phyloP scores from a whole-genome alignment of 2,329 filamentous ascomycete genomes.

The Talaromyces sp. region DNA sequence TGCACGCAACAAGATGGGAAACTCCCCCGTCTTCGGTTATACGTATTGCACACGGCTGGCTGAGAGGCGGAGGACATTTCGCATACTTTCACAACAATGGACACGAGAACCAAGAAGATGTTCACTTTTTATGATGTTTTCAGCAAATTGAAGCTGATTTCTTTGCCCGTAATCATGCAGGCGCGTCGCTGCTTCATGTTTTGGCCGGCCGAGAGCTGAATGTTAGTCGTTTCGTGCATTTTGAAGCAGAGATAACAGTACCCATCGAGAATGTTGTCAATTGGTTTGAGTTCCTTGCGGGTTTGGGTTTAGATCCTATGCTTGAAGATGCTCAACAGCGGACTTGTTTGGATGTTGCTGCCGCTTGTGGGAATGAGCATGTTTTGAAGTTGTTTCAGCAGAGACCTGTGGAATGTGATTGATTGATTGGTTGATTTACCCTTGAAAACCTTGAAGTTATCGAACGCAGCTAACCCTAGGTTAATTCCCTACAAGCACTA shows the following conservation, averaged over 20 bases:
- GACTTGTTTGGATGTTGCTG: slow-evolving; percentile 23
- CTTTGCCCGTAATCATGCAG: slow-evolving; percentile 3
- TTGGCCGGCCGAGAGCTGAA: neutral
- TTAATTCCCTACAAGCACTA: too few relatives aligned
- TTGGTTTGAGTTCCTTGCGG: slow-evolving; percentile 21
- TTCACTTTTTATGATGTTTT: slow-evolving; percentile 8
- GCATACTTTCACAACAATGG: neutral
- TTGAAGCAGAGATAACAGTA: neutral
- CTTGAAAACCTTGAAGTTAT: too few relatives aligned
- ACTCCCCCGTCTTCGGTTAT: slow-evolving; percentile 7
- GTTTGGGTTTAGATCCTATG: slow-evolving; percentile 24
- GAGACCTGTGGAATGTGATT: slow-evolving; percentile 21
- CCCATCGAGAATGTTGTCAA: neutral
- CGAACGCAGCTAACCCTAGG: too few relatives aligned
- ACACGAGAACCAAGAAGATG: neutral
- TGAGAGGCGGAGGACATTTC: slow-evolving; percentile 1
- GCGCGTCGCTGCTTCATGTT: slow-evolving; percentile 11
- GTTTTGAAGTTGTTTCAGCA: slow-evolving; percentile 22
- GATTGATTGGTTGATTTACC: neutral
- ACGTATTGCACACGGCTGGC: slow-evolving; percentile 5
- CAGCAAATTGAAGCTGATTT: slow-evolving; percentile 2
- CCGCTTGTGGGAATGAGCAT: slow-evolving; percentile 22
- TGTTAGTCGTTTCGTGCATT: neutral
- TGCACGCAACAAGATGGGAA: slow-evolving; percentile 9
- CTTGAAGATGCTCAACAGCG: slow-evolving; percentile 22